Evolutionary conservation across 2,329 filamentous ascomycete species (phyloP), one percentile per base, ranked within the genome.

Genomic region (Exophiala sideris): DNA sequence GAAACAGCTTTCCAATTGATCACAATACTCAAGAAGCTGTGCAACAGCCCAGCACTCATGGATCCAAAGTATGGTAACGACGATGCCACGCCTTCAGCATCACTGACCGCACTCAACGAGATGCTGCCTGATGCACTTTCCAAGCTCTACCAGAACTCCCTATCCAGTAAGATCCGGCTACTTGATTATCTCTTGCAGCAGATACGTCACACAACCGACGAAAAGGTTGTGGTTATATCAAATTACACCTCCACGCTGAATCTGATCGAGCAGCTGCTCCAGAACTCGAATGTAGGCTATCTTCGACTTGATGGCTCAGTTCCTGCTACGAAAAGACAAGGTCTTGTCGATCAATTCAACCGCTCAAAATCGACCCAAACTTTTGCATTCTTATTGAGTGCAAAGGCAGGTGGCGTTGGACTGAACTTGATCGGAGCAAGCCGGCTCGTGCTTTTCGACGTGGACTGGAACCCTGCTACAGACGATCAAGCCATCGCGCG

Each of bases 401-500:
- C 86, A 1, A 89, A 88, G 68, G 83, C 85, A 38, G 86, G 86
- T 4, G 86, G 86, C 3, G 78, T 82, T 1, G 86, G 86, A 1
- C 73, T 89, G 42, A 89, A 89, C 62, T 76, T 89, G 3, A 84
- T 86, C 46, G 86, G 86, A 8, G 86, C 85, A 4, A 86, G 83
- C 32, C 79, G 86, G 18, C 78, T 89, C 2, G 73, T 89, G 4
- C 79, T 89, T 1, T 89, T 87, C 62, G 86, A 89, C 62, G 80
- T 87, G 7, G 86, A 89, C 69, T 89, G 86, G 86, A 89, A 89
- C 63, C 86, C 86, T 1, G 84, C 85, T 0, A 87, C 83, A 0
- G 86, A 89, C 63, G 72, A 86, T 16, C 86, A 89, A 67, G 86
- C 86, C 6, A 88, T 89, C 84, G 86, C 85, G 10, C 82, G 86